phyloP scores from a whole-genome alignment of 805 yeast genomes.

The Komagataella mondaviorum region DNA sequence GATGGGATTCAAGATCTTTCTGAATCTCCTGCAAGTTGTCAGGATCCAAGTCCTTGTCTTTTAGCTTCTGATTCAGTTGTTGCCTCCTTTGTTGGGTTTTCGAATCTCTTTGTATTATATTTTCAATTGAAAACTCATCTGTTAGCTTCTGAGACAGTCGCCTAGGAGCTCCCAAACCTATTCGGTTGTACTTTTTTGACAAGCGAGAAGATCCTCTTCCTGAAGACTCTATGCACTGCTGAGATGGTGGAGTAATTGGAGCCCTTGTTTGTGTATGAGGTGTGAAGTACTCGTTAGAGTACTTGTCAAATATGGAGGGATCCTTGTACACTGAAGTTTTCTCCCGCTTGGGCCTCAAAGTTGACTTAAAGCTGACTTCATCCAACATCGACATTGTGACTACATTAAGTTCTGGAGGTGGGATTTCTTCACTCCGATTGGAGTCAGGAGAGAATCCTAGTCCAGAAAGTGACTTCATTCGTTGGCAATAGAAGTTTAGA shows the following conservation, averaged over 20 bases:
- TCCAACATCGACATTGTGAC: neutral
- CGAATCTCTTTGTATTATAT: slow-evolving; percentile 5
- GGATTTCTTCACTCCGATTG: neutral
- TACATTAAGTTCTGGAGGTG: neutral
- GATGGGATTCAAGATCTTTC: neutral
- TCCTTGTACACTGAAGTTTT: neutral
- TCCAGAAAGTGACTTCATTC: neutral
- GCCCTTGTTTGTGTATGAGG: neutral
- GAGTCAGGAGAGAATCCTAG: neutral
- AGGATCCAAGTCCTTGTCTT: slow-evolving; percentile 3
- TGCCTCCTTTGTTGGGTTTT: slow-evolving; percentile 1
- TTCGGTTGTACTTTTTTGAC: slow-evolving; percentile 13
- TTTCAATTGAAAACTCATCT: slow-evolving; percentile 9
- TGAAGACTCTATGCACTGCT: neutral
- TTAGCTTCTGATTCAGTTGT: neutral
- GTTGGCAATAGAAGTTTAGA: neutral
- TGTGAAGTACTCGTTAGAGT: neutral
- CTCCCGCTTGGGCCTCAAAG: neutral
- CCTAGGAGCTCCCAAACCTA: slow-evolving; percentile 35
- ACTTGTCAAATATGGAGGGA: slow-evolving; percentile 2
- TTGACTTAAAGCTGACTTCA: neutral
- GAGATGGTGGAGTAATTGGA: neutral
- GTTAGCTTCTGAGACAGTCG: slow-evolving; percentile 18
- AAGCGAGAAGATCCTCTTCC: slow-evolving; percentile 15
- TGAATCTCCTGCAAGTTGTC: neutral